These are phyloP conservation scores for Rhynchospora breviuscula DNA, from an alignment of 176 grass and related monocot genomes.

Conservation along the genomic window DNA sequence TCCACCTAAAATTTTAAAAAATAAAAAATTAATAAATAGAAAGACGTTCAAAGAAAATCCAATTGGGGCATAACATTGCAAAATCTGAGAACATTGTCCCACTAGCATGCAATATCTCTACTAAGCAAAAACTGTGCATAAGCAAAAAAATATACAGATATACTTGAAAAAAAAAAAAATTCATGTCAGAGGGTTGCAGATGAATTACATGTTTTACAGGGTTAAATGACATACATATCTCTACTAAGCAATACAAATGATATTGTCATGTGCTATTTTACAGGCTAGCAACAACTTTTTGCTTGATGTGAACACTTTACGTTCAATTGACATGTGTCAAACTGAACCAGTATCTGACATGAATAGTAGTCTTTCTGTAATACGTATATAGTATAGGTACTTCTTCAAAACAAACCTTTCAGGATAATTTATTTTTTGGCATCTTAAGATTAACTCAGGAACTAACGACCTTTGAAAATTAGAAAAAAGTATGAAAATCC, in stretches of 20 bases:
- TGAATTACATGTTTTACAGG: not conserved
- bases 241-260: not conserved
- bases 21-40: not conserved
- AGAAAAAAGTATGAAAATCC: not conserved
- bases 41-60: not conserved
- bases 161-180: too few relatives aligned
- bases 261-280: not conserved
- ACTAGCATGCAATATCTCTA: not conserved
- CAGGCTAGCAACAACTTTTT: not conserved
- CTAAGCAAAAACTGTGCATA: not conserved
- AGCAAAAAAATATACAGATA: not conserved
- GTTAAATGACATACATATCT: not conserved
- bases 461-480: not conserved
- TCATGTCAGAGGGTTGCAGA: too few relatives aligned
- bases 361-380: constrained; percentile 13
- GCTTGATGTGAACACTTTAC: not conserved
- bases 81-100: not conserved
- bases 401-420: not conserved
- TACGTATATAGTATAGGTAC: not conserved
- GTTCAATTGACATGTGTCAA: not conserved
- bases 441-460: not conserved
- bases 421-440: not conserved
- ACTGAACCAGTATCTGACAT: not conserved
- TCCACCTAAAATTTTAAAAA: constrained; percentile 41
- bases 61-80: not conserved